phyloP scores from a whole-genome alignment of 352 stramenopile genomes.

The Phytophthora fragariaefolia region DNA sequence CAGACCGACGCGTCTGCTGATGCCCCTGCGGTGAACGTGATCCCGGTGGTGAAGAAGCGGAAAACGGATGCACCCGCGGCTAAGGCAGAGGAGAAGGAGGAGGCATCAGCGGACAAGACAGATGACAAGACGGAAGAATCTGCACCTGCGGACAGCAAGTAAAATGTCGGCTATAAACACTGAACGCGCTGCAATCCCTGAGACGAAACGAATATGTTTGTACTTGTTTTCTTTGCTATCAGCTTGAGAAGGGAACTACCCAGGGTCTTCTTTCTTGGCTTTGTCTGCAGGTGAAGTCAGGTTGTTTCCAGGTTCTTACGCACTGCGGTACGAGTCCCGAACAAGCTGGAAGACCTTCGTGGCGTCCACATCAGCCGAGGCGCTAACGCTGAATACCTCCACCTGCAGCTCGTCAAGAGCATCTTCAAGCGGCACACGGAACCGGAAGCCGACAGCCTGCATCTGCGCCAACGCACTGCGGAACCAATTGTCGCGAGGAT shows the following conservation, averaged over 20 bases:
- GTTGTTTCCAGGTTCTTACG: conserved; percentile 20
- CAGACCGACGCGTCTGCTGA: conserved; percentile 24
- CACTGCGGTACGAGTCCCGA: conserved; percentile 72
- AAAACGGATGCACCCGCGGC: conserved; percentile 27
- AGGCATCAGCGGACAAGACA: conserved; percentile 1
- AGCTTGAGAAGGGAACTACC: conserved; percentile 1
- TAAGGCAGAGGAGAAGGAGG: conserved; percentile 14
- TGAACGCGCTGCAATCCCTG: conserved; percentile 10
- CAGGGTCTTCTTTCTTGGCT: conserved; percentile 18
- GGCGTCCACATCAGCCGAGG: conserved; percentile 66
- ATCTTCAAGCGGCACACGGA: conserved; percentile 62
- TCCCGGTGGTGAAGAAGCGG: conserved; percentile 77
- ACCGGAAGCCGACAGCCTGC: conserved; percentile 67
- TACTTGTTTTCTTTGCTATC: conserved; percentile 25
- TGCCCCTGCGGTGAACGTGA: conserved; percentile 61
- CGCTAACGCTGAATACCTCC: conserved; percentile 56
- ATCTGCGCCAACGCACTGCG: conserved; percentile 73
- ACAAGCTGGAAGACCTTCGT: conserved; percentile 81
- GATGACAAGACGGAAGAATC: conserved; percentile 14
- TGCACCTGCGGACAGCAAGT: conserved; percentile 22
- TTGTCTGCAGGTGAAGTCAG: conserved; percentile 18
- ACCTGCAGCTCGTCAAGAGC: conserved; percentile 57
- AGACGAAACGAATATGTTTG: conserved; percentile 28
- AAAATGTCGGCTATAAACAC: conserved; percentile 11
- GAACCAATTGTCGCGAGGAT: conserved; percentile 87